A percentile compares a stretch with the other conserved stretches of the same genome.
Evolutionary conservation across 176 grass and related monocot species (phyloP).

Genomic region (Ensete ventricosum): DNA sequence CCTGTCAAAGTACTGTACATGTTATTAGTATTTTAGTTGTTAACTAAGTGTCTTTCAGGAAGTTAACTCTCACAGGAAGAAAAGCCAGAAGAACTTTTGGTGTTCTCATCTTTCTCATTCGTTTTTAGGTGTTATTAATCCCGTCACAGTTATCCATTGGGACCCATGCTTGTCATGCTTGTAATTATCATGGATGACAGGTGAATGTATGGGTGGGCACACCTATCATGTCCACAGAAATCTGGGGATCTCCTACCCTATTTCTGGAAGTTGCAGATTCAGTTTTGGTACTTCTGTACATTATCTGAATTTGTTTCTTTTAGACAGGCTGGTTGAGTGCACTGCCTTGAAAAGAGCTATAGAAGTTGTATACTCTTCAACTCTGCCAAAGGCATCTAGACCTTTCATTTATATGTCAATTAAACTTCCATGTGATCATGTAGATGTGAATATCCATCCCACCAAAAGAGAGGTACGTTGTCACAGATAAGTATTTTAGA

Average conservation of each 20-base stretch:
- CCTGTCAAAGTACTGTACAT: neutral
- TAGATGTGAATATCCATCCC: conserved; percentile 94
- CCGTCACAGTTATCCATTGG: neutral
- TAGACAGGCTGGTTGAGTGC: conserved; percentile 87
- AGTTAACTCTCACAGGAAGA: neutral
- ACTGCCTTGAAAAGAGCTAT: conserved; percentile 78
- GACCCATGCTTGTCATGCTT: neutral
- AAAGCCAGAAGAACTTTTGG: neutral
- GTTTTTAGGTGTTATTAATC: neutral
- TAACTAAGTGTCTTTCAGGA: neutral
- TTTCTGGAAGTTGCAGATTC: neutral
- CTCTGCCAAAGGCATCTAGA: conserved; percentile 84
- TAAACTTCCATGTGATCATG: conserved; percentile 72
- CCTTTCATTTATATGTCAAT: conserved; percentile 99
- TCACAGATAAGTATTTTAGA: neutral
- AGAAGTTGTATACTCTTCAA: conserved; percentile 82
- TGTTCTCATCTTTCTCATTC: neutral
- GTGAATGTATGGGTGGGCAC: neutral
- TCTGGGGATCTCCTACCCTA: neutral
- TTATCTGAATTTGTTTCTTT: conserved; percentile 14
- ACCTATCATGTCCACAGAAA: neutral
- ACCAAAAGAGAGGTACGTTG: conserved; percentile 84
- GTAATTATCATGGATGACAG: neutral
- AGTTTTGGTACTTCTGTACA: neutral
- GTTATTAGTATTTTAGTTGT: neutral